Conservation (phyloP, 352 stramenopile genomes). For the Pilasporangium apinafurcum region DNA sequence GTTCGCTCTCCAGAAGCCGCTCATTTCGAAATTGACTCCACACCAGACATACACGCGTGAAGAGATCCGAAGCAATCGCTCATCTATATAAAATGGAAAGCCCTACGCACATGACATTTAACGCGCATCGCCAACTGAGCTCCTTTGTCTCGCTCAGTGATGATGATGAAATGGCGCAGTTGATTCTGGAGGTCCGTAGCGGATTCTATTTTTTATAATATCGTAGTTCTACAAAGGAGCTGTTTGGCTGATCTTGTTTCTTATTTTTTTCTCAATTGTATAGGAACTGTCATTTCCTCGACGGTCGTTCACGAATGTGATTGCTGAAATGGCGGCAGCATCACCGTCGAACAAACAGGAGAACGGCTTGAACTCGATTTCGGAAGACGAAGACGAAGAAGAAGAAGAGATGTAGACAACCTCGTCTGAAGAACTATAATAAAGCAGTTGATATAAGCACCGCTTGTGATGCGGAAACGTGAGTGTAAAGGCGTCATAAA, state of each 20-base stretch:
- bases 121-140: conserved; percentile 61
- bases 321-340: conserved; percentile 54
- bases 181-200: conserved; percentile 59
- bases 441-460: too few species aligned
- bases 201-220: background rate
- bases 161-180: conserved; percentile 69
- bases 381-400: conserved; percentile 55
- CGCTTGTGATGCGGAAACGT: too few species aligned
- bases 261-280: conserved; percentile 1
- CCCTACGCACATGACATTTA: conserved; percentile 14
- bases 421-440: too few species aligned
- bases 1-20: conserved; percentile 7
- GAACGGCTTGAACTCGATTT: conserved; percentile 63
- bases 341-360: conserved; percentile 43
- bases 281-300: conserved; percentile 59
- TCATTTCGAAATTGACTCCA: conserved; percentile 1
- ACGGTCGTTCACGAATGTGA: conserved; percentile 49
- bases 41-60: background rate
- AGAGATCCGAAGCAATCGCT: conserved; percentile 2
- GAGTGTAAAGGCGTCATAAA: too few species aligned
- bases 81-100: conserved; percentile 24
- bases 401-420: too few species aligned
- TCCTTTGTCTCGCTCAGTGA: conserved; percentile 63
- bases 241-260: background rate
- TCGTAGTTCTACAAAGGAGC: background rate